A percentile compares a stretch with the other conserved stretches of the same genome.
These are phyloP conservation scores for Ceriops tagal DNA, from an alignment of 345 rosid genomes.

Conservation along the genomic window DNA sequence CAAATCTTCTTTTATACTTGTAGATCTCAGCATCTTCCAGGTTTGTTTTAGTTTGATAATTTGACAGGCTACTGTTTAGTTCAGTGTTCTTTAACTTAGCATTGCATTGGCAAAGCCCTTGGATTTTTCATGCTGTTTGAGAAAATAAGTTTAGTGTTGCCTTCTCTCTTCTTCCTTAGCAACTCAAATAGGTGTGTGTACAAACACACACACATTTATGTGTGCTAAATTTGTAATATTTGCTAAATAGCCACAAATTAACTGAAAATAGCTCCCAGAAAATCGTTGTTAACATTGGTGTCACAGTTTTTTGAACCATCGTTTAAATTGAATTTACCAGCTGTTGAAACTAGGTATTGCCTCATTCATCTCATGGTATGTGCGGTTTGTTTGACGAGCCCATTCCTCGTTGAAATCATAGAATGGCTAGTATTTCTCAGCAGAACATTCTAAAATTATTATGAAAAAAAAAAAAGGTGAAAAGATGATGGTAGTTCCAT, in stretches of 20 bases:
- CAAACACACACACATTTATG: not conserved
- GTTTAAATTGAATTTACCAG: not conserved
- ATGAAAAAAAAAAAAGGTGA: not conserved
- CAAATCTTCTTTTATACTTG: constrained; percentile 23
- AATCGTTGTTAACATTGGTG: not conserved
- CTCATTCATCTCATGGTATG: not conserved
- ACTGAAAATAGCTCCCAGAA: not conserved
- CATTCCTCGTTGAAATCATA: not conserved
- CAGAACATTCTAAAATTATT: not conserved
- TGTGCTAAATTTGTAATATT: not conserved
- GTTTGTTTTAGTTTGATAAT: constrained; percentile 3
- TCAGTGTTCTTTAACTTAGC: constrained; percentile 2
- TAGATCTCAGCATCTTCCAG: constrained; percentile 17
- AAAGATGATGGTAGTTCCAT: not conserved
- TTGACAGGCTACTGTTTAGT: not conserved
- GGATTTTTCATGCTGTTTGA: not conserved
- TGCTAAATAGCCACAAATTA: not conserved
- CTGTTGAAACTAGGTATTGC: not conserved
- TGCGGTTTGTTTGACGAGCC: not conserved
- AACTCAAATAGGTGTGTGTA: no score
- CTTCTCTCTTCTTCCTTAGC: constrained; percentile 2
- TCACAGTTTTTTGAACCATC: not conserved
- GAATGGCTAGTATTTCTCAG: not conserved
- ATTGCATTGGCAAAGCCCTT: not conserved
- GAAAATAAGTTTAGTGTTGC: not conserved